Percentiles rank a stretch among this genome's conserved stretches.
Conservation (phyloP, 1,139 yeast genomes). For the Lizanozyma gosingica region DNA sequence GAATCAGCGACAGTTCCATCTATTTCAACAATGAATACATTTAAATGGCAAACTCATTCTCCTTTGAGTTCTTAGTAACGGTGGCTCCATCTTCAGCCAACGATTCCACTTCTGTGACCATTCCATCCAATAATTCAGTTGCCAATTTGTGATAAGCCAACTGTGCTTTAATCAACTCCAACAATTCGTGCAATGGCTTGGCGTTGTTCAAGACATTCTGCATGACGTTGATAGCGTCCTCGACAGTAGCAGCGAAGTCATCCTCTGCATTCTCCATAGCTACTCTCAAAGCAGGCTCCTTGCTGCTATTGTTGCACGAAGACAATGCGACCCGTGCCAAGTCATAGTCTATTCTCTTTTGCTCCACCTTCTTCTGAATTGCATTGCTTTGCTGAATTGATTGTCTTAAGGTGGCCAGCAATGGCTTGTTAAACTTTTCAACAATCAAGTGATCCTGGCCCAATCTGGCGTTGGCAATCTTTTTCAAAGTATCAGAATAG, state of each 20-base stretch:
- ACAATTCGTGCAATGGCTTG: slow-evolving; percentile 60
- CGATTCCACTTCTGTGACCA: slow-evolving; percentile 57
- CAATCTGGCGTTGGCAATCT: slow-evolving; percentile 76
- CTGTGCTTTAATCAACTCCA: slow-evolving; percentile 71
- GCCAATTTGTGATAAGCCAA: slow-evolving; percentile 78
- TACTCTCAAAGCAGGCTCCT: slow-evolving; percentile 66
- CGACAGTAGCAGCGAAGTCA: slow-evolving; percentile 84
- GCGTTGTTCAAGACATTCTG: slow-evolving; percentile 73
- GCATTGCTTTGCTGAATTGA: slow-evolving; percentile 58
- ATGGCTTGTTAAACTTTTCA: slow-evolving; percentile 61
- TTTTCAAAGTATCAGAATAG: slow-evolving; percentile 39
- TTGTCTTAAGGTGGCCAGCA: slow-evolving; percentile 54
- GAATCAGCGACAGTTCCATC: no score
- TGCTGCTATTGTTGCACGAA: slow-evolving; percentile 62
- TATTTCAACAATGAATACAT: slow-evolving; percentile 3
- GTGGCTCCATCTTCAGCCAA: slow-evolving; percentile 42
- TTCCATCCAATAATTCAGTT: slow-evolving; percentile 54
- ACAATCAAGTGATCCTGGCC: slow-evolving; percentile 74
- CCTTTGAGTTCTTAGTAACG: slow-evolving; percentile 11
- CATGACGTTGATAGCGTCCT: slow-evolving; percentile 81
- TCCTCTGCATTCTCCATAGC: slow-evolving; percentile 83
- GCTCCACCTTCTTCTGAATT: slow-evolving; percentile 71
- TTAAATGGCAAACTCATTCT: slow-evolving; percentile 39
- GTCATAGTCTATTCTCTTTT: slow-evolving; percentile 73
- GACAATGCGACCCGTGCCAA: slow-evolving; percentile 62